Evolutionary conservation across 768 basidiomycete species (phyloP).

Genomic region (Russula olivacea): DNA sequence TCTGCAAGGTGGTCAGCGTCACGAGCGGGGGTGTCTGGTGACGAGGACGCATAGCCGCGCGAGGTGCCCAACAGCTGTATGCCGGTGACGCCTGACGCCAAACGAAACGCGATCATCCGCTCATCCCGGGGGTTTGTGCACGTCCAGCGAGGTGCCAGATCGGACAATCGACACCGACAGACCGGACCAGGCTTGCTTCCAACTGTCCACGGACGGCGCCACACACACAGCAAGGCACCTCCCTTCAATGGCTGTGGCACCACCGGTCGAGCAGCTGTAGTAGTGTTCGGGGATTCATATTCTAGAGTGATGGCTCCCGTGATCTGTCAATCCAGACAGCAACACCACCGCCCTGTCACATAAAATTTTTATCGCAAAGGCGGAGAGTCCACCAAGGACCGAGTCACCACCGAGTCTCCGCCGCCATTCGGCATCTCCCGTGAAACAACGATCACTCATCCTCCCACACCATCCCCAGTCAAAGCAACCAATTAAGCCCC

Average conservation of each 20-base stretch:
- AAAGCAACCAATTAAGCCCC: conserved; percentile 11
- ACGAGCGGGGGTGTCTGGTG: neutral
- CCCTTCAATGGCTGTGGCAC: neutral
- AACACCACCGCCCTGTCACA: neutral
- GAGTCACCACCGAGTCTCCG: too few relatives aligned
- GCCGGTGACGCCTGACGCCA: neutral
- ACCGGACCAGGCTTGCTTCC: neutral
- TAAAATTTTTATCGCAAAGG: neutral
- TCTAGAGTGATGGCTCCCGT: neutral
- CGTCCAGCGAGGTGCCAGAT: neutral
- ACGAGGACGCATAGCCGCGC: neutral
- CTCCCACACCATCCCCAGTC: neutral
- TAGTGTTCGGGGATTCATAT: neutral
- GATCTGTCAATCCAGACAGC: too few relatives aligned
- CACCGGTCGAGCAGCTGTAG: neutral
- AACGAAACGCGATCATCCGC: neutral
- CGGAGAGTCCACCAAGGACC: too few relatives aligned
- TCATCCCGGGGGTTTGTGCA: neutral
- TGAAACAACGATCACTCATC: neutral
- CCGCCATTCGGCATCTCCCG: neutral
- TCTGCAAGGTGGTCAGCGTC: neutral
- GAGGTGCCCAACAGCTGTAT: neutral
- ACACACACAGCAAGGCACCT: neutral
- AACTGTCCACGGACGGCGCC: conserved; percentile 7
- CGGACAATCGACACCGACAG: neutral